Base-by-base conservation (phyloP, 768 basidiomycete genomes). In the Hericium erinaceus region DNA sequence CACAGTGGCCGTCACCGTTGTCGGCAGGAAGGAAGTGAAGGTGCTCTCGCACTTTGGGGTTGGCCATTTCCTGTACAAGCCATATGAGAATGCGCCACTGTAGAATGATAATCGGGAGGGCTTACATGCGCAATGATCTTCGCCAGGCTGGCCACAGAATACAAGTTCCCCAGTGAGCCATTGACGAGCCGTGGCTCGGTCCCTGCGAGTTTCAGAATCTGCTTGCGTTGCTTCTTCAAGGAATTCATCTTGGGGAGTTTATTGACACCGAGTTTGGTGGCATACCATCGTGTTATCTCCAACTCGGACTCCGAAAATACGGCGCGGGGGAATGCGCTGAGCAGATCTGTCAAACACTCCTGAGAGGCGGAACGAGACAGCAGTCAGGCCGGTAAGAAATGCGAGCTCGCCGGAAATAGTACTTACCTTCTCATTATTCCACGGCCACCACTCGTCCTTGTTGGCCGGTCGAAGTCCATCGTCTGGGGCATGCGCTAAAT, bases 301-400 rank as follows among this genome's bases (percentile, higher is more conserved):
- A 64, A 33, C 49, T 61, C 63, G 0, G 58, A 48, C 40, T 64
- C 63, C 8, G 63, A 64, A 44, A 64, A 61, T 0, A 58, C 40
- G 1, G 63, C 54, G 0, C 63, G 58, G 0, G 60, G 63, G 52
- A 64, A 62, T 33, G 63, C 60, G 2, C 57, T 39, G 1, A 61
- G 37, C 8, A 59, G 38, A 37, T 64, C 61, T 0, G 58, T 39
- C 2, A 61, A 37, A n/a, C 54, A 52, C 7, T 57, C 50, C 60
- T 61, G n/a, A n/a, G n/a, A n/a, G n/a, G n/a, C n/a, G n/a, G n/a
- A n/a, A n/a, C n/a, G n/a, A n/a, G n/a, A n/a, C n/a, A n/a, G n/a
- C n/a, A n/a, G n/a, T n/a, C n/a, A n/a, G n/a, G n/a, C n/a, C n/a
- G n/a, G n/a, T n/a, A n/a, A n/a, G n/a, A n/a, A n/a, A n/a, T n/a